Base-by-base conservation (phyloP, 306 rosid species). In the Heteromeles arbutifolia region DNA sequence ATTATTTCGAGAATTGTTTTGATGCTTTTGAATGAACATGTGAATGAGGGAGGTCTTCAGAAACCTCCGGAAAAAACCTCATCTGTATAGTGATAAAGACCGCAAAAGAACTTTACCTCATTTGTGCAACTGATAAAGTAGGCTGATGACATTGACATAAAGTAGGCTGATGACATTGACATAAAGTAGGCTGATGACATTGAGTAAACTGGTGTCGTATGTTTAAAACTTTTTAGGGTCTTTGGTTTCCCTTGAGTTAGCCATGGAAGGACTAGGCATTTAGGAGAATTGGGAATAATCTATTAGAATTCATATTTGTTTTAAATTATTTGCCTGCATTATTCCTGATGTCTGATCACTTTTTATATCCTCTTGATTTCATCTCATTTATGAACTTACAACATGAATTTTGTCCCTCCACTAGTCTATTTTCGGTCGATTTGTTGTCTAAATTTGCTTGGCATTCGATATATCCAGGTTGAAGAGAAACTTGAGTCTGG, bases 401-500 rank as follows among this genome's bases (percentile, higher is more conserved):
- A 61, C 26, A 31, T 24, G 59, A 63, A 66, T 12, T 53, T 68
- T 5, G 25, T 37, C 32, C 29, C 65, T 54, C 34, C 11, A 22
- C 7, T 21, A 41, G 74, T 48, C 56, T 63, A 48, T 75, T 75
- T 84, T 80, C 0, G 34, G 57, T 65, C 7, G 5, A 10, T 15
- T 82, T 32, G 15, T 4, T 53, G 39, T 74, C 76, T 77, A 69
- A 86, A 71, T 76, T 72, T 79, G 34, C 62, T 72, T 75, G 37
- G 25, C 64, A 57, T 65, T 74, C 56, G 41, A 19, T 56, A 44
- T 67, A 76, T 63, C 70, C 78, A 96, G 99, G 99, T 88, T 21
- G 98, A 96, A 78, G 99, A 96, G 90, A 96, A 96, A 85, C 98
- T 96, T 65, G 99, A 96, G 78, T 73, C 85, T 80, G 99, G 99